phyloP scores from a whole-genome alignment of 2,329 filamentous ascomycete species.

The Bipolaris cookei region DNA sequence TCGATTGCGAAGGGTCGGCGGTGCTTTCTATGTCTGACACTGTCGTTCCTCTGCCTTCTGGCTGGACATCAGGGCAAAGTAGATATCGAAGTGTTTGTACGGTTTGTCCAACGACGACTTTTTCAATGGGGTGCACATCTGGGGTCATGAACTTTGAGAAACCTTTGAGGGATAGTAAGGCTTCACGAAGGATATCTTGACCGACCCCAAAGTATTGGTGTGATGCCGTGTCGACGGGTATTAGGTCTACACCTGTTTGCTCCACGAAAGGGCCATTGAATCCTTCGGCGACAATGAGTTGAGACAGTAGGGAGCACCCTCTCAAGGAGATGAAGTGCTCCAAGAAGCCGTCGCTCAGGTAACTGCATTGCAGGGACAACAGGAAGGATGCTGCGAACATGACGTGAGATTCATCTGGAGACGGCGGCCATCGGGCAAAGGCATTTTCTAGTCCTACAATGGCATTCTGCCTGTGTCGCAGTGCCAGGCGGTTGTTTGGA shows the following conservation, averaged over 20 bases:
- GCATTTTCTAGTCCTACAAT: conserved; percentile 30
- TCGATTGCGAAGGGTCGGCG: background rate
- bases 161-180: conserved; percentile 17
- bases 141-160: conserved; percentile 11
- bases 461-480: conserved; percentile 31
- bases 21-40: background rate
- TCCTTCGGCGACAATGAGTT: conserved; percentile 20
- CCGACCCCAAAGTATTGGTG: conserved; percentile 18
- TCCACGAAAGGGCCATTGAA: conserved; percentile 24
- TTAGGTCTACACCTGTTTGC: conserved; percentile 10
- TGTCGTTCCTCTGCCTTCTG: background rate
- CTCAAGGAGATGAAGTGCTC: conserved; percentile 30
- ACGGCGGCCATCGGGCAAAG: conserved; percentile 30
- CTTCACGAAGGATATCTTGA: conserved; percentile 16
- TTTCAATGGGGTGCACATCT: conserved; percentile 18
- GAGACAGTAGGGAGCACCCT: conserved; percentile 27
- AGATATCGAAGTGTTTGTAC: conserved; percentile 20
- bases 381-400: conserved; percentile 35
- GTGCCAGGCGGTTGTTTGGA: conserved; percentile 9
- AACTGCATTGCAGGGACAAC: conserved; percentile 28
- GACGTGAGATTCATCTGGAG: conserved; percentile 30
- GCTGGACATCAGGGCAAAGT: conserved; percentile 5
- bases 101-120: conserved; percentile 19
- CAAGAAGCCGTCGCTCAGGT: conserved; percentile 27
- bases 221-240: conserved; percentile 15